These are phyloP conservation scores for Tricladium varicosporioides DNA, from an alignment of 2,329 filamentous ascomycete genomes.

Conservation along the genomic window DNA sequence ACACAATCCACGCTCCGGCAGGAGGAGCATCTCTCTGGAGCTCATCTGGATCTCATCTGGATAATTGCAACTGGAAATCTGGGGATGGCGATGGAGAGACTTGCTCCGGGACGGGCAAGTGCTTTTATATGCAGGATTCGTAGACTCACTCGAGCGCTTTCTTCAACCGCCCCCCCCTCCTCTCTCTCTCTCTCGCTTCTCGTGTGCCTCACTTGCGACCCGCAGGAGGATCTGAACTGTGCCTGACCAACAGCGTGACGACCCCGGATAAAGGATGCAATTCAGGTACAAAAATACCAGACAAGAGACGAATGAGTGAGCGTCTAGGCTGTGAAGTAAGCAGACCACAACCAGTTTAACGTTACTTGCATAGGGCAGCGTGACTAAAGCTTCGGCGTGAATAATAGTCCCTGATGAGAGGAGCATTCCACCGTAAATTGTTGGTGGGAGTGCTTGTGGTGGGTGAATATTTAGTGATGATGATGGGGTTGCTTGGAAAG, in stretches of 20 bases:
- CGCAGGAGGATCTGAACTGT: neutral
- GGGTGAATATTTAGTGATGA: neutral
- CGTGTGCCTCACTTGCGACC: neutral
- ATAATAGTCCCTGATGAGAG: neutral
- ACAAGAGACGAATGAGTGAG: neutral
- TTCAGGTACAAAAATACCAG: neutral
- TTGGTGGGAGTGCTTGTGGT: neutral
- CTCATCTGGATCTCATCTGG: neutral
- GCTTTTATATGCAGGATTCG: neutral
- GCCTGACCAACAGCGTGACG: neutral
- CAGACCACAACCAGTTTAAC: neutral
- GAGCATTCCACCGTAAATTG: too few relatives aligned
- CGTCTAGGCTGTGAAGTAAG: too few relatives aligned
- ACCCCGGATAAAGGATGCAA: neutral
- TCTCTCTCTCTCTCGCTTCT: neutral
- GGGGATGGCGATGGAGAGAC: constrained; percentile 3
- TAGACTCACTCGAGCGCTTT: neutral
- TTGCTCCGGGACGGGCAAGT: neutral
- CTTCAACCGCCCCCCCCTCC: too few relatives aligned
- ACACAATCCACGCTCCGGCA: neutral
- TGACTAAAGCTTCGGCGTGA: neutral
- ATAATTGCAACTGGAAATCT: neutral
- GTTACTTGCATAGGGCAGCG: neutral
- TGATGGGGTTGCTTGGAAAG: neutral
- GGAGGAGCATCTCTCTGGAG: neutral